Evolutionary conservation across 352 stramenopile genomes (phyloP).

Genomic region (Phytophthora pinifolia): DNA sequence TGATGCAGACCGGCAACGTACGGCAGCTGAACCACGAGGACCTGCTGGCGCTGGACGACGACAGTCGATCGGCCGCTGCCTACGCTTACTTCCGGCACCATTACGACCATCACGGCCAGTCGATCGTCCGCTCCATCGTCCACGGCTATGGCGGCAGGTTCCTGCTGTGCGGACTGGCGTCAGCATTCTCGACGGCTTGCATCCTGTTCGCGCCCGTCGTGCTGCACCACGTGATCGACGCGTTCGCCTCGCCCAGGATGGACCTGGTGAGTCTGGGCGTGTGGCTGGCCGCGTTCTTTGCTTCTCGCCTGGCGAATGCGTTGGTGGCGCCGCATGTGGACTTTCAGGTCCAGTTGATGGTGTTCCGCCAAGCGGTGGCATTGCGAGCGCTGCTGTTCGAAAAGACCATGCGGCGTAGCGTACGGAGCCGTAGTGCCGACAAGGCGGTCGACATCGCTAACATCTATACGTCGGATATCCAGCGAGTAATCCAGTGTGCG

Average conservation of each 20-base stretch:
- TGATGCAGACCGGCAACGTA: constrained; percentile 40
- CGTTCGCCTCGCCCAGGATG: constrained; percentile 20
- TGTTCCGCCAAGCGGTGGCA: constrained; percentile 32
- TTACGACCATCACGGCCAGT: constrained; percentile 14
- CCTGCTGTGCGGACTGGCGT: constrained; percentile 11
- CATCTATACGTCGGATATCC: constrained; percentile 91
- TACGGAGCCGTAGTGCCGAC: constrained; percentile 12
- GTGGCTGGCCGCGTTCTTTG: constrained; percentile 49
- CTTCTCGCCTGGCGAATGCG: constrained; percentile 26
- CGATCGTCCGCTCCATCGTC: constrained; percentile 22
- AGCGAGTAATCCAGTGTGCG: constrained; percentile 44
- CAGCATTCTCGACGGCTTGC: constrained; percentile 24
- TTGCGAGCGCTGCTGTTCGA: constrained; percentile 40
- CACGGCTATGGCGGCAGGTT: constrained; percentile 28
- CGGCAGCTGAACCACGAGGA: constrained; percentile 40
- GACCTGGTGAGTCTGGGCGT: constrained; percentile 21
- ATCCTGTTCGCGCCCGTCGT: constrained; percentile 39
- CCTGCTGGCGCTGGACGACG: constrained; percentile 34
- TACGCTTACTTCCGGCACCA: constrained; percentile 22
- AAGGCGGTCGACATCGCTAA: constrained; percentile 84
- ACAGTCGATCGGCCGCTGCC: constrained; percentile 20
- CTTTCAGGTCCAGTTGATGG: constrained; percentile 28
- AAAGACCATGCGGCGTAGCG: constrained; percentile 32
- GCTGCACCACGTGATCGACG: constrained; percentile 26
- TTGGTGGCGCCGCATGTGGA: constrained; percentile 19